Base-by-base conservation (phyloP, 148 eudicot species). In the Cornus controversa region DNA sequence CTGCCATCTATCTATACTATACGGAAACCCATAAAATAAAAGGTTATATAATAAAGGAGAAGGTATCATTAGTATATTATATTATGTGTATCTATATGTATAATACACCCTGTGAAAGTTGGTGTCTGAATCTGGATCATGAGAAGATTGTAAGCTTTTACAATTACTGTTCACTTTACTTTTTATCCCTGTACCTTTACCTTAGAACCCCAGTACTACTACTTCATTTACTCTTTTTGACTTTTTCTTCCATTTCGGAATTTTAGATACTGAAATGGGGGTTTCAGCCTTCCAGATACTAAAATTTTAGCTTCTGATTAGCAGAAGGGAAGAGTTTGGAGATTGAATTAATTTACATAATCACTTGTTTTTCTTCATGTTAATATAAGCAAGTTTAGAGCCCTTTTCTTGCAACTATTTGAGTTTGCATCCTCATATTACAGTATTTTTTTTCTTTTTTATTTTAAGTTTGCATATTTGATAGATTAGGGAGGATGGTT, bases 11-110 rank as follows among this genome's bases (percentile, higher is more conserved):
- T 72, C 25, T 73, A 75, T 82, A 84, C 25, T 73, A 75, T 82
- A 84, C 94, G 84, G 89, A 92, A 90, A 89, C 86, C 90, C 85
- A 90, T 89, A 89, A 86, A 82, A 68, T 77, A 75, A 74, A 79
- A 25, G 23, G 8, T 22, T 1, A 60, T 60, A 22, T 22, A 60
- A 60, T 7, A 60, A 60, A 60, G 22, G 64, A 20, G 6, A 60
- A 18, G 20, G 23, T 60, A 60, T 50, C 20, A 60, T 60, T 20
- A 15, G 15, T 54, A 54, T 14, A 54, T 54, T 54, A 54, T 54
- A 14, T 5, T 16, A 0, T 54, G n/a, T 20, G 60, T 3, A 54
- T 50, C 1, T 1, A 16, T 4, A n/a, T n/a, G n/a, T n/a, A n/a
- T n/a, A n/a, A n/a, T n/a, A n/a, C n/a, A n/a, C n/a, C n/a, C n/a